phyloP scores from a whole-genome alignment of 1,284 basidiomycete genomes.

The Puccinia polysora region DNA sequence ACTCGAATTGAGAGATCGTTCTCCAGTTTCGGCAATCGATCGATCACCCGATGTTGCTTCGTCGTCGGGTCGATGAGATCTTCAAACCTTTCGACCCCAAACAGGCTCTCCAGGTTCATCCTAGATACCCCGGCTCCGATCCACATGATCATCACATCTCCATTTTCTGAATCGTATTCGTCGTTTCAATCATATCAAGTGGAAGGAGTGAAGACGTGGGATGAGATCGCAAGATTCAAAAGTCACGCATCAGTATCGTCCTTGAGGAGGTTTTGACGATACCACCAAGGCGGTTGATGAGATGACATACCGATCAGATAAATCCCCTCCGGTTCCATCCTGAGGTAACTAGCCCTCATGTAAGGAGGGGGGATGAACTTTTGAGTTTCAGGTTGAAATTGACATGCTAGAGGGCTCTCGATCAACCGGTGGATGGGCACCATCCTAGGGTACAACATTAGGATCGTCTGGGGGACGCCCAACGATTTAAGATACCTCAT shows the following conservation, averaged over 20 bases:
- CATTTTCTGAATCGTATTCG: constrained; percentile 65
- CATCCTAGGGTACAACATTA: constrained; percentile 81
- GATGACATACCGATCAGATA: constrained; percentile 75
- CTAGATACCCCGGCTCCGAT: constrained; percentile 76
- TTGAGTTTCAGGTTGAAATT: constrained; percentile 58
- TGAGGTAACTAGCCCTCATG: constrained; percentile 77
- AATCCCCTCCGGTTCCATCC: constrained; percentile 84
- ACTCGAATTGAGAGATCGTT: constrained; percentile 78
- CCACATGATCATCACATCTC: constrained; percentile 86
- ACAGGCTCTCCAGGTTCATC: constrained; percentile 75
- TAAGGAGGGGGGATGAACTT: constrained; percentile 61
- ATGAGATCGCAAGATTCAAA: neutral
- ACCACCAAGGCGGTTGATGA: too few relatives aligned
- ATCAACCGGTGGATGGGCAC: constrained; percentile 82
- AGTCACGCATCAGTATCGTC: neutral
- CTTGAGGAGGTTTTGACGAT: too few relatives aligned
- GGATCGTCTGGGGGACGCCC: constrained; percentile 67
- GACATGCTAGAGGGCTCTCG: constrained; percentile 65
- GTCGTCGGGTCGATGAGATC: constrained; percentile 47
- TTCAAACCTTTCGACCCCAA: constrained; percentile 73
- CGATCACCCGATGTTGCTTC: too few relatives aligned
- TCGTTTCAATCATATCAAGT: neutral
- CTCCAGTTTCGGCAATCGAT: constrained; percentile 51
- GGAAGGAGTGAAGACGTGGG: neutral
- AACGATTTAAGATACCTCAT: constrained; percentile 70